phyloP scores from a whole-genome alignment of 1,284 basidiomycete genomes.

The Butyriboletus regius region DNA sequence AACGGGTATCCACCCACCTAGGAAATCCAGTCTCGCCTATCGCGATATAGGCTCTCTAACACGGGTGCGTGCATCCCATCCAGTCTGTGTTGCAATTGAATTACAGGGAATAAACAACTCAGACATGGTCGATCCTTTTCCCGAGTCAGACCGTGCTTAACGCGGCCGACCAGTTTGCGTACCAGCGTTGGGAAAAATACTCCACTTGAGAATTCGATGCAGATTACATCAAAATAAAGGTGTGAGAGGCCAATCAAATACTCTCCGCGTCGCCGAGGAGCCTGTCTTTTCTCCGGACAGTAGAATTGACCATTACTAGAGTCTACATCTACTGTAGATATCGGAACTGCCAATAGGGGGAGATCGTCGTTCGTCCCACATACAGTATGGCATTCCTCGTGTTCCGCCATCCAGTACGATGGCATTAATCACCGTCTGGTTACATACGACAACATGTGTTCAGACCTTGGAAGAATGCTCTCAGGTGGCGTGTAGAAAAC shows the following conservation, averaged over 20 bases:
- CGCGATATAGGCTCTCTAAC: no score
- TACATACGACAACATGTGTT: not conserved
- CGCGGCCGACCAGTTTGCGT: no score
- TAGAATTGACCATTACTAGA: not conserved
- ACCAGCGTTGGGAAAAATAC: no score
- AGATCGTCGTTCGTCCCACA: not conserved
- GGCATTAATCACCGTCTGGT: constrained; percentile 7
- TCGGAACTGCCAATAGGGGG: not conserved
- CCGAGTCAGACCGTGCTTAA: not conserved
- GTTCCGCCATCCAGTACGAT: constrained; percentile 6
- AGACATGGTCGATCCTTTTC: not conserved
- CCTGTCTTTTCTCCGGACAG: not conserved
- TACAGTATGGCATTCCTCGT: constrained; percentile 7
- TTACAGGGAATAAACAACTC: not conserved
- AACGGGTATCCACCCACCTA: no score
- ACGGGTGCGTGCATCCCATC: not conserved
- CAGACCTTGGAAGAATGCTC: not conserved
- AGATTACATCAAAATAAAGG: not conserved
- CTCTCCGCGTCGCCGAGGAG: not conserved
- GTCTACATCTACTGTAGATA: not conserved
- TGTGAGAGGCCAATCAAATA: not conserved
- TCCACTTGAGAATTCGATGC: not conserved
- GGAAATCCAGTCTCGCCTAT: not conserved
- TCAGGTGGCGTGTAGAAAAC: not conserved
- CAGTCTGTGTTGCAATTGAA: not conserved